Percentiles rank a stretch among this genome's conserved stretches.
These are phyloP conservation scores for Lodderomyces oxycetoniae DNA, from an alignment of 1,139 yeast genomes.

Conservation along the genomic window DNA sequence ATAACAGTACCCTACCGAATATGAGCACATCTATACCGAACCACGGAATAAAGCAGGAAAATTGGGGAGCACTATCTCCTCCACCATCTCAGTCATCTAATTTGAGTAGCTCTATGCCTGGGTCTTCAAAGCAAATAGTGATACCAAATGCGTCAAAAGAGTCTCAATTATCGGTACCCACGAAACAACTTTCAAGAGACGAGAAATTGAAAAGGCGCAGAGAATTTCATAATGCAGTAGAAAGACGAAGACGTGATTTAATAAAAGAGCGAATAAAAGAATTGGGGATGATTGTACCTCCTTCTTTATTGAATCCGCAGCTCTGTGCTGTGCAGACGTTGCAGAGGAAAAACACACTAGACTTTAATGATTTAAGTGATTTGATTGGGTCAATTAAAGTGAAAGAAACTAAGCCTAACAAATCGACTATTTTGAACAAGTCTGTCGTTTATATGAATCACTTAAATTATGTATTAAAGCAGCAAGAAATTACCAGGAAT, in stretches of 20 bases:
- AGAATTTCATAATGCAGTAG: conserved; percentile 79
- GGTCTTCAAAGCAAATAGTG: conserved; percentile 5
- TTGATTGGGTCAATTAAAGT: conserved; percentile 39
- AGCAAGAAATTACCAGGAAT: conserved; percentile 22
- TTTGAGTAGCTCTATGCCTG: conserved; percentile 15
- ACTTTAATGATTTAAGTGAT: conserved; percentile 34
- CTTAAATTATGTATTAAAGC: conserved; percentile 40
- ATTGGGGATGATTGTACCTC: conserved; percentile 67
- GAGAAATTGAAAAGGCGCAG: conserved; percentile 65
- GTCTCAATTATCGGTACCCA: conserved; percentile 18
- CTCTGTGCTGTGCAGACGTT: conserved; percentile 44
- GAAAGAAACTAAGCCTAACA: conserved; percentile 69
- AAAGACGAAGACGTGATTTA: conserved; percentile 70
- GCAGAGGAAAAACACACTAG: conserved; percentile 32
- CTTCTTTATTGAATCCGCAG: conserved; percentile 54
- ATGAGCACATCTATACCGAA: conserved; percentile 26
- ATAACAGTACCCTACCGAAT: neutral
- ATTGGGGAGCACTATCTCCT: conserved; percentile 24
- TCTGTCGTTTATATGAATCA: conserved; percentile 67
- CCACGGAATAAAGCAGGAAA: conserved; percentile 12
- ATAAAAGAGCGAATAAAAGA: conserved; percentile 75
- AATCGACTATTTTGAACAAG: conserved; percentile 60
- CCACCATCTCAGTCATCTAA: conserved; percentile 16
- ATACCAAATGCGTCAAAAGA: conserved; percentile 2
- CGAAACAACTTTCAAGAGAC: conserved; percentile 57